phyloP scores from a whole-genome alignment of 441 rosid genomes.

The Adansonia madagascariensis region DNA sequence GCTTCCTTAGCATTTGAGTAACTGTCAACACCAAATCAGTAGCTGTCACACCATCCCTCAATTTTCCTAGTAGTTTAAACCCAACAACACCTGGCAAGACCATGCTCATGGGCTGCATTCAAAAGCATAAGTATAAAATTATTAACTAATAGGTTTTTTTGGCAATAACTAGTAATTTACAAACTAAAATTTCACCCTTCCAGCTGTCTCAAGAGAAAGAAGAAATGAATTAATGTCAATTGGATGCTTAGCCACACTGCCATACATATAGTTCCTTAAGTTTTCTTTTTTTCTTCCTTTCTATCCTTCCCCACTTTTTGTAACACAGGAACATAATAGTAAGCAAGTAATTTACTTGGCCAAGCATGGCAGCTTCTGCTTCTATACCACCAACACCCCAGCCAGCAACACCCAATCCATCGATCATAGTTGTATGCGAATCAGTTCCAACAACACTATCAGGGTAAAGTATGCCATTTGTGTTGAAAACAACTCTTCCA shows the following conservation, averaged over 20 bases:
- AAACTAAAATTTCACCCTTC: slow-evolving; percentile 15
- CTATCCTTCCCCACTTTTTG: neutral
- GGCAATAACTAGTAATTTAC: slow-evolving; percentile 20
- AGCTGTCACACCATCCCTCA: slow-evolving; percentile 69
- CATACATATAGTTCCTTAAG: neutral
- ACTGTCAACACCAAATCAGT: slow-evolving; percentile 75
- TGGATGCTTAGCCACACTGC: neutral
- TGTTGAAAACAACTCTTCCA: slow-evolving; percentile 72
- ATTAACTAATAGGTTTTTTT: neutral
- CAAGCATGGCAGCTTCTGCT: slow-evolving; percentile 84
- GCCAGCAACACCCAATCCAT: slow-evolving; percentile 77
- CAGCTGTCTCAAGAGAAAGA: neutral
- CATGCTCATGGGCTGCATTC: slow-evolving; percentile 78
- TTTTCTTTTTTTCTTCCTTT: neutral
- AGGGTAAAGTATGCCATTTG: slow-evolving; percentile 58
- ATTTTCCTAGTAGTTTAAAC: slow-evolving; percentile 59
- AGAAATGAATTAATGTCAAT: neutral
- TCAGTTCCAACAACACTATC: slow-evolving; percentile 82
- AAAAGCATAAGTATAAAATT: slow-evolving; percentile 17
- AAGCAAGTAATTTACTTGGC: slow-evolving; percentile 54
- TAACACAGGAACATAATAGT: neutral
- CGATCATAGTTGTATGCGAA: slow-evolving; percentile 81
- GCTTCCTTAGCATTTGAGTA: slow-evolving; percentile 73
- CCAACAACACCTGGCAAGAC: slow-evolving; percentile 81
- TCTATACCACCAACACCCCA: slow-evolving; percentile 87